Conservation (phyloP, 139 green algal genomes). For the Diplosphaera chodatii region DNA sequence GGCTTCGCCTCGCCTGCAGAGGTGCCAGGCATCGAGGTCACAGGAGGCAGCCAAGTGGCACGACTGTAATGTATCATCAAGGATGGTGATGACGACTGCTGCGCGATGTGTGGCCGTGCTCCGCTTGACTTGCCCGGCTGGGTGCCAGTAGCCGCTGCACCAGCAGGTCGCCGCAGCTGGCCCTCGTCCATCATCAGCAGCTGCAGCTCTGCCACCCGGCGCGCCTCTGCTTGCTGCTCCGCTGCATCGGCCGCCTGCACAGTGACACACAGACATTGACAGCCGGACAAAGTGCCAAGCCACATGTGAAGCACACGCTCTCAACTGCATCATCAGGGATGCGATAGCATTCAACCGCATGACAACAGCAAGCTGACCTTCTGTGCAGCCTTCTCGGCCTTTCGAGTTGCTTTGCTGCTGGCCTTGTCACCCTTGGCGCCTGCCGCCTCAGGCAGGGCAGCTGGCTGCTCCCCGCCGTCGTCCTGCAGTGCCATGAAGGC, state of each 20-base stretch:
- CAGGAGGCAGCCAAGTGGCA: too few species aligned
- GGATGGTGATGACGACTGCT: too few species aligned
- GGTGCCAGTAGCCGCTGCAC: background rate
- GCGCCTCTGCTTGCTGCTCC: slow-evolving; percentile 9
- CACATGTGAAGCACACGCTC: too few species aligned
- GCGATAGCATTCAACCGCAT: too few species aligned
- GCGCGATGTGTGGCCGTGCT: too few species aligned
- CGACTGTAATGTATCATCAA: too few species aligned
- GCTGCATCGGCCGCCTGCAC: slow-evolving; percentile 15
- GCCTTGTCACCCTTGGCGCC: slow-evolving; percentile 8
- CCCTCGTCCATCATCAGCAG: slow-evolving; percentile 89
- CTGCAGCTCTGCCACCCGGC: slow-evolving; percentile 77
- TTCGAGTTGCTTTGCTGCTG: slow-evolving; percentile 1
- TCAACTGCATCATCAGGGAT: too few species aligned
- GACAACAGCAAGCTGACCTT: background rate
- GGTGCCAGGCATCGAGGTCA: too few species aligned
- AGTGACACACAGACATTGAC: too few species aligned
- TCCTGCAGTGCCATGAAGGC: slow-evolving; percentile 16
- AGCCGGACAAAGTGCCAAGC: too few species aligned
- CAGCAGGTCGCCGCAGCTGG: slow-evolving; percentile 29
- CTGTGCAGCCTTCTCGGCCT: background rate
- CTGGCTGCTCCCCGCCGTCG: background rate
- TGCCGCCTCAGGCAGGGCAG: background rate
- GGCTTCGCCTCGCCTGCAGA: background rate
- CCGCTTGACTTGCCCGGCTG: too few species aligned